Percentiles rank a stretch among this genome's conserved stretches.
Evolutionary conservation across 1,284 basidiomycete genomes (phyloP).

Genomic region (Puccinia coronata): DNA sequence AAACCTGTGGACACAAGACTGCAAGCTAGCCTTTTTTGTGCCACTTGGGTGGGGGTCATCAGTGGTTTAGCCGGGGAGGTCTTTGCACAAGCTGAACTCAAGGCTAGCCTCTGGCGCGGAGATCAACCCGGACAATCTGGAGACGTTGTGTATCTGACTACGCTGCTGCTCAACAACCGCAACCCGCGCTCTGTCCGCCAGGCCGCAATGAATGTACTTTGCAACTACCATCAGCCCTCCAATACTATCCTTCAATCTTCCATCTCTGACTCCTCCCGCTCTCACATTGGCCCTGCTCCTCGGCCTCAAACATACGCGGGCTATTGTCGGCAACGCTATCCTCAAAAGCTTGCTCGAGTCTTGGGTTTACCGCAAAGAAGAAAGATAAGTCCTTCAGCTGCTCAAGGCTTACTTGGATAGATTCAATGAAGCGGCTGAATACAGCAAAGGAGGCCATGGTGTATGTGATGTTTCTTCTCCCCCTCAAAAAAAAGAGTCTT

Average conservation of each 20-base stretch:
- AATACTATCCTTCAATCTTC: background rate
- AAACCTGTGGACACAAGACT: slow-evolving; percentile 47
- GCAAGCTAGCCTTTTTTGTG: slow-evolving; percentile 38
- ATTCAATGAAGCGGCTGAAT: slow-evolving; percentile 42
- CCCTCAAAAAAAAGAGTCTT: background rate
- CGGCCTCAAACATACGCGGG: slow-evolving; percentile 31
- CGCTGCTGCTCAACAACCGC: slow-evolving; percentile 38
- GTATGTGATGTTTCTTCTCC: background rate
- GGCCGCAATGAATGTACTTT: slow-evolving; percentile 35
- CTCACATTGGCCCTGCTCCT: background rate
- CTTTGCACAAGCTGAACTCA: slow-evolving; percentile 29
- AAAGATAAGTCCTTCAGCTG: slow-evolving; percentile 44
- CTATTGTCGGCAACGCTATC: slow-evolving; percentile 43
- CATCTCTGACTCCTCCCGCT: background rate
- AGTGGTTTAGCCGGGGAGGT: background rate
- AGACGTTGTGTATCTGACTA: slow-evolving; percentile 49
- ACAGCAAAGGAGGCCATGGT: slow-evolving; percentile 19
- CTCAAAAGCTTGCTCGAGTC: slow-evolving; percentile 36
- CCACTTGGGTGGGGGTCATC: background rate
- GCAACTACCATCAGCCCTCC: slow-evolving; percentile 36
- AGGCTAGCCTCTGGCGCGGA: slow-evolving; percentile 20
- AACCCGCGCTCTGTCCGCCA: slow-evolving; percentile 37
- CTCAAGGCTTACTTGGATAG: slow-evolving; percentile 46
- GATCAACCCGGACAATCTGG: slow-evolving; percentile 37
- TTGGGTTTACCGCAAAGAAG: slow-evolving; percentile 48